These are phyloP conservation scores for Elsinoe batatas DNA, from an alignment of 2,329 filamentous ascomycete species.

Conservation along the genomic window DNA sequence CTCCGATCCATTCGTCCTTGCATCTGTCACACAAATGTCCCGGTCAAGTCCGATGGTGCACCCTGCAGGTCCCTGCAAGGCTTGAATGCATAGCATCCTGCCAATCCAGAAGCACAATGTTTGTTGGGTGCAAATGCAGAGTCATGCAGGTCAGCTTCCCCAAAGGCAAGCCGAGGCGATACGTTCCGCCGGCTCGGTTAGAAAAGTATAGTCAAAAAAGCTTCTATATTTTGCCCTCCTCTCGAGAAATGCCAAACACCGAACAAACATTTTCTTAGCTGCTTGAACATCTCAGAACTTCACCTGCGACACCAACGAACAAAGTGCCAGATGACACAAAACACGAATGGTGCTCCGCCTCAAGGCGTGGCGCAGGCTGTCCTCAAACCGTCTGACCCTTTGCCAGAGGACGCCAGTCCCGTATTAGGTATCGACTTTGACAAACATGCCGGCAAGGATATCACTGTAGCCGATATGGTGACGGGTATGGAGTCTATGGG, in stretches of 20 bases:
- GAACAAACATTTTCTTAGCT: not conserved
- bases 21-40: not conserved
- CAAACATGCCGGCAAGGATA: constrained; percentile 58
- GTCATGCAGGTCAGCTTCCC: not conserved
- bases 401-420: constrained; percentile 66
- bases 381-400: constrained; percentile 69
- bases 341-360: constrained; percentile 32
- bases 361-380: constrained; percentile 61
- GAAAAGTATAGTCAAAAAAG: not conserved
- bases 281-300: not conserved
- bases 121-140: not conserved
- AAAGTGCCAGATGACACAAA: not conserved
- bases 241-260: no score
- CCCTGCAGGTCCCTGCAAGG: not conserved
- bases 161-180: not conserved
- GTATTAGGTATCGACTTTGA: constrained; percentile 93
- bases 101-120: not conserved
- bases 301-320: not conserved
- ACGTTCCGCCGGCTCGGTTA: not conserved
- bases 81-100: not conserved
- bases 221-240: not conserved
- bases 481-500: constrained; percentile 78
- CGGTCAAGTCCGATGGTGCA: not conserved
- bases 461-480: constrained; percentile 79
- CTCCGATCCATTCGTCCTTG: not conserved